A percentile compares a stretch with the other conserved stretches of the same genome.
Conservation (phyloP, 1,284 basidiomycete genomes). For the Agroathelia rolfsii region DNA sequence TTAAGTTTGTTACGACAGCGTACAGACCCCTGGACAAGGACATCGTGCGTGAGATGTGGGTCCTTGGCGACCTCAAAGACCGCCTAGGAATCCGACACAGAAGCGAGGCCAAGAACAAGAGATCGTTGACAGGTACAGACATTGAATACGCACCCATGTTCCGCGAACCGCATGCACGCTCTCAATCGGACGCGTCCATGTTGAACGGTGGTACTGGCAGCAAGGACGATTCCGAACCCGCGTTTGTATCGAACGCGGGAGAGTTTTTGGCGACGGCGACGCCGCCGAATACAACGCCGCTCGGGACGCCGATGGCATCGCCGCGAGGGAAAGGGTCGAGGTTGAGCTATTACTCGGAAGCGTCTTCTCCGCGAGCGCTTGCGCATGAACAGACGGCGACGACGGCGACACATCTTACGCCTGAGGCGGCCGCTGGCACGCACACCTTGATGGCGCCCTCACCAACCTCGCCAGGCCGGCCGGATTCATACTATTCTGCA, state of each 20-base stretch:
- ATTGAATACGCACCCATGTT: slow-evolving; percentile 64
- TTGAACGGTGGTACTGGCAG: slow-evolving; percentile 18
- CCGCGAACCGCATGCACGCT: slow-evolving; percentile 48
- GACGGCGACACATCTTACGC: too few relatives aligned
- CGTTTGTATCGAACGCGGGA: too few relatives aligned
- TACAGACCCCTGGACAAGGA: slow-evolving; percentile 75
- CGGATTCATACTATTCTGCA: slow-evolving; percentile 72
- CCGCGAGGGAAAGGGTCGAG: too few relatives aligned
- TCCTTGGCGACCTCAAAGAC: slow-evolving; percentile 75
- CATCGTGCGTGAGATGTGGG: slow-evolving; percentile 86
- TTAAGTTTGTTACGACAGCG: slow-evolving; percentile 57
- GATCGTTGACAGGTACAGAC: slow-evolving; percentile 16
- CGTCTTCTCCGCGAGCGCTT: too few relatives aligned
- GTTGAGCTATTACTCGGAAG: too few relatives aligned
- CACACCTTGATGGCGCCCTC: slow-evolving; percentile 2
- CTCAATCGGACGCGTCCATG: slow-evolving; percentile 46
- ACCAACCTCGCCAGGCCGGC: slow-evolving; percentile 11
- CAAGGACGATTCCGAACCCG: slow-evolving; percentile 31
- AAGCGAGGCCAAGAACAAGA: slow-evolving; percentile 32
- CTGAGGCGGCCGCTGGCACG: slow-evolving; percentile 4
- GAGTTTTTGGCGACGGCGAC: slow-evolving; percentile 18
- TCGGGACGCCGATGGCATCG: too few relatives aligned
- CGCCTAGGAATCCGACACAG: slow-evolving; percentile 65
- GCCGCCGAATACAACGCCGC: too few relatives aligned
- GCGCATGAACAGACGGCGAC: too few relatives aligned